Conservation (phyloP, 257 asterid genomes). For the Solanum ossicruentum region DNA sequence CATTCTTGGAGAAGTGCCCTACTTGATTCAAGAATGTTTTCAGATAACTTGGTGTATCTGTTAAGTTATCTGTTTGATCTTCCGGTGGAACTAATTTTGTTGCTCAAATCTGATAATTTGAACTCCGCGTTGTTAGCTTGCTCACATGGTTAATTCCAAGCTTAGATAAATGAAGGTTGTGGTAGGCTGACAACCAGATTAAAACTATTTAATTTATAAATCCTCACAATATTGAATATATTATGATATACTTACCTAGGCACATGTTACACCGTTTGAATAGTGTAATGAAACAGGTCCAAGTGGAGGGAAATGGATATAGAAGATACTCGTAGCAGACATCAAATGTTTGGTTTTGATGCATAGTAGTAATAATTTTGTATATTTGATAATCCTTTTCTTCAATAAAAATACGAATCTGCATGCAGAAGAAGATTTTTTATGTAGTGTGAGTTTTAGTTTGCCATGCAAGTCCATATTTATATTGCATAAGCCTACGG, state of each 20-base stretch:
- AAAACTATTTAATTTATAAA: not conserved
- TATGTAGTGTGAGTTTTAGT: not conserved
- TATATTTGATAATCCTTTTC: not conserved
- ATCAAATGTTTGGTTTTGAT: not conserved
- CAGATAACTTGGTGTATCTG: not conserved
- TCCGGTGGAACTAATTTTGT: not conserved
- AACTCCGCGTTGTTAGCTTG: not conserved
- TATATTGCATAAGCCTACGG: not conserved
- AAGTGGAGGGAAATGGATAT: not conserved
- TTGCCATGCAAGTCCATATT: not conserved
- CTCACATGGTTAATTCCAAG: not conserved
- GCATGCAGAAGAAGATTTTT: not conserved
- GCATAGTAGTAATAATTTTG: not conserved
- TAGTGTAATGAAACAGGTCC: not conserved
- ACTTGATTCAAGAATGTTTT: slow-evolving; percentile 1
- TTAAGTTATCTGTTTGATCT: not conserved
- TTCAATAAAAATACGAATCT: not conserved
- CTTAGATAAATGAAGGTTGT: not conserved
- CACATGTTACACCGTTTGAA: not conserved
- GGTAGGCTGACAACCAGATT: not conserved
- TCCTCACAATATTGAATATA: not conserved
- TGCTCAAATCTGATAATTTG: not conserved
- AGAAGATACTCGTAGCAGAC: not conserved
- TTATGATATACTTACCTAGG: not conserved
- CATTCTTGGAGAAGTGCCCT: not conserved